Percentiles rank a stretch among this genome's conserved stretches.
phyloP scores from a whole-genome alignment of 2,329 filamentous ascomycete genomes.

The Calonectria henricotiae region DNA sequence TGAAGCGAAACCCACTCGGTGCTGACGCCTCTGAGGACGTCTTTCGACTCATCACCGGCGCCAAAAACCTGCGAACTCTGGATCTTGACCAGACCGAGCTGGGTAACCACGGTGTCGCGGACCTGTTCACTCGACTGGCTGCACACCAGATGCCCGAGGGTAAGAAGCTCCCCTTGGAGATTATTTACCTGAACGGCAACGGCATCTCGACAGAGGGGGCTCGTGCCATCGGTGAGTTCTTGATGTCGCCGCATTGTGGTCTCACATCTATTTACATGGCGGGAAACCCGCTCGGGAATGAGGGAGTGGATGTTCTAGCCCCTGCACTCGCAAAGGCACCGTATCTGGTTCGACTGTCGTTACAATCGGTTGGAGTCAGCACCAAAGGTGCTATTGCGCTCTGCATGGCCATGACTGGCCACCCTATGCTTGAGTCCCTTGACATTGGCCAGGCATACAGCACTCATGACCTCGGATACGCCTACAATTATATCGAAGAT shows the following conservation, averaged over 20 bases:
- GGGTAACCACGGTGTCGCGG: constrained; percentile 63
- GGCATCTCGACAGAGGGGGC: constrained; percentile 56
- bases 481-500: constrained; percentile 67
- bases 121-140: constrained; percentile 61
- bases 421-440: constrained; percentile 58
- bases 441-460: constrained; percentile 66
- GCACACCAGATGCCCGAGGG: constrained; percentile 52
- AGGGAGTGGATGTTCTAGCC: constrained; percentile 54
- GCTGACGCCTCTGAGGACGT: constrained; percentile 59
- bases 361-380: constrained; percentile 64
- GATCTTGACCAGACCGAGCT: constrained; percentile 71
- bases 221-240: constrained; percentile 55
- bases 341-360: constrained; percentile 57
- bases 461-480: constrained; percentile 64
- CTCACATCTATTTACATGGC: constrained; percentile 60
- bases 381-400: constrained; percentile 60
- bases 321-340: constrained; percentile 54
- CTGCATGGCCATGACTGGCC: constrained; percentile 57
- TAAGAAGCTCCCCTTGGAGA: constrained; percentile 54
- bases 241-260: constrained; percentile 55
- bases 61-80: constrained; percentile 64
- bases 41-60: constrained; percentile 63
- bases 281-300: constrained; percentile 58
- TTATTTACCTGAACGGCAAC: constrained; percentile 59
- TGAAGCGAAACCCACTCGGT: constrained; percentile 70